Evolutionary conservation across 768 basidiomycete genomes (phyloP), one percentile per base, ranked within the genome.

Genomic region (Daedaleopsis nitida): DNA sequence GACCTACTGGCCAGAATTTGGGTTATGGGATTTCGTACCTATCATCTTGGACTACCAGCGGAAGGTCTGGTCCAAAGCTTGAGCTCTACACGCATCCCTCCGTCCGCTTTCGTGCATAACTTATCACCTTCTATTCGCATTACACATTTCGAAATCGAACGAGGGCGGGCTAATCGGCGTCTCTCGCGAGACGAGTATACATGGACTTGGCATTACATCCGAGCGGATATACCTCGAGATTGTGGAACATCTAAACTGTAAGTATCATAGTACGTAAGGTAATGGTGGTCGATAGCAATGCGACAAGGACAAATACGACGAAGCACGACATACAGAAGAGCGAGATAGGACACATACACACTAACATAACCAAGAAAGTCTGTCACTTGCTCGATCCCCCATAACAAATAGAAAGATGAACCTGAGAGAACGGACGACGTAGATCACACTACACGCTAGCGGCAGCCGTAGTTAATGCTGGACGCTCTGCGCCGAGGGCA

Each of bases 1-100:
- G 14, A 84, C 85, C 0, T 94, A 89, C 69, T 99, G 97, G 97
- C 97, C 97, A 0, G 89, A 95, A 57, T 96, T 97, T 69, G 91
- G 94, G 5, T 70, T 98, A 2, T 79, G 84, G 58, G 92, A 98
- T 65, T 85, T 99, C 67, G 73, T 97, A 23, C 93, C 94, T 1
- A 86, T 98, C 54, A 75, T 99, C 19, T 78, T 98, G 45, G 88
- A 91, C 55, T 98, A 88, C 74, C 96, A 99, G 72, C 83, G 85
- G 49, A 91, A 89, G 71, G 73, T 81, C 6, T 92, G 89, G 88
- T 44, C 58, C 3, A 45, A 53, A 32, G 21, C 45, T 13, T 59
- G 24, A 49, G n/a, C n/a, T 5, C 27, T 8, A 9, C 19, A 12
- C 9, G 11, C 13, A n/a, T 39, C 19, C n/a, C 11, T 11, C 1